Percentiles rank a stretch among this genome's conserved stretches.
phyloP scores from a whole-genome alignment of 208 protist genomes.

The Trypanosoma lewisi region DNA sequence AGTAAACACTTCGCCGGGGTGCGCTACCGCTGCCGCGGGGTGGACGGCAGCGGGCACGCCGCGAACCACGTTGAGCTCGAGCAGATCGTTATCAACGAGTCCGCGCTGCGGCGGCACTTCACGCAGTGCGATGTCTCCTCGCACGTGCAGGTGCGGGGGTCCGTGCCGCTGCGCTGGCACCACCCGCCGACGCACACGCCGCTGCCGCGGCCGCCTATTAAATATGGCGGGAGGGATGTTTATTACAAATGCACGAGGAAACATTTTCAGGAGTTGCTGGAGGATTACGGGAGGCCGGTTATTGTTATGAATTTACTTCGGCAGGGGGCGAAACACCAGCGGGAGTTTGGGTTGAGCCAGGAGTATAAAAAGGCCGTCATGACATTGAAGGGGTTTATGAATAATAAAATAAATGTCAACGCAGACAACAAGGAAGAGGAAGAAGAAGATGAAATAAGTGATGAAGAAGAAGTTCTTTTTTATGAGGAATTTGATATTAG shows the following conservation, averaged over 20 bases:
- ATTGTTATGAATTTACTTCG: conserved; percentile 93
- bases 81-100: conserved; percentile 81
- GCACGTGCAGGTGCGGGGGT: conserved; percentile 85
- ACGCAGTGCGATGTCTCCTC: conserved; percentile 41
- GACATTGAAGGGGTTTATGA: conserved; percentile 34
- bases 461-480: conserved; percentile 54
- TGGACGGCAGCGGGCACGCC: conserved; percentile 77
- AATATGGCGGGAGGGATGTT: conserved; percentile 38
- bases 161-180: conserved; percentile 84
- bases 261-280: conserved; percentile 93
- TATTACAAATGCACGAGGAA: conserved; percentile 57
- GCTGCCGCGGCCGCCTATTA: conserved; percentile 88
- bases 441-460: too few relatives aligned
- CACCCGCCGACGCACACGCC: conserved; percentile 56
- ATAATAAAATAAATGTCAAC: conserved; percentile 7
- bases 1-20: conserved; percentile 92
- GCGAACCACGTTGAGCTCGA: conserved; percentile 91
- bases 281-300: conserved; percentile 89
- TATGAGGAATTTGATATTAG: conserved; percentile 88
- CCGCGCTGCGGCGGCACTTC: conserved; percentile 19
- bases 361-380: conserved; percentile 70
- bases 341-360: conserved; percentile 75
- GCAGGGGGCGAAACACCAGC: conserved; percentile 79
- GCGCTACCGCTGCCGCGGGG: conserved; percentile 94
- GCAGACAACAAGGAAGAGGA: conserved; percentile 22